Conservation (phyloP, 129 eudicot genomes). For the Heracleum sosnowskyi region DNA sequence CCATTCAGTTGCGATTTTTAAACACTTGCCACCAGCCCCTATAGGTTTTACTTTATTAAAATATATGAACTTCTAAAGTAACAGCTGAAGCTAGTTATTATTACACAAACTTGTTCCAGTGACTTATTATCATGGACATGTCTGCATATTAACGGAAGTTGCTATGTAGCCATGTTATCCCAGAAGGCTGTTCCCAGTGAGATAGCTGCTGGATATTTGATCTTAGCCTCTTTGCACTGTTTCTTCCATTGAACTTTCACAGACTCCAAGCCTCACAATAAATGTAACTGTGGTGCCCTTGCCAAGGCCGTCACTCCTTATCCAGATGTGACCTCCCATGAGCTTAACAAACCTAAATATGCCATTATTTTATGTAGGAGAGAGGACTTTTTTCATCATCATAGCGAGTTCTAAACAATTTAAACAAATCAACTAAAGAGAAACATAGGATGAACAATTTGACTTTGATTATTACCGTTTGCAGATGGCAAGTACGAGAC, state of each 20-base stretch:
- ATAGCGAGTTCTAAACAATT: neutral
- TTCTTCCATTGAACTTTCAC: slow-evolving; percentile 27
- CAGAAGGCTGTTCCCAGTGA: slow-evolving; percentile 11
- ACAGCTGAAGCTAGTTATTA: slow-evolving; percentile 8
- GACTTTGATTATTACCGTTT: slow-evolving; percentile 20
- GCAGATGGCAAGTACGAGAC: slow-evolving; percentile 50
- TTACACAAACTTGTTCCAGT: neutral
- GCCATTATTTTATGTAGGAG: neutral
- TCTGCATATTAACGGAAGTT: neutral
- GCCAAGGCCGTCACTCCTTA: slow-evolving; percentile 35
- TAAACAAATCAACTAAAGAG: neutral
- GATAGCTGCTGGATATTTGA: slow-evolving; percentile 39
- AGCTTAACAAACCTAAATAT: slow-evolving; percentile 32
- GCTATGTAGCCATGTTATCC: neutral
- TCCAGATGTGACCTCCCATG: slow-evolving; percentile 47
- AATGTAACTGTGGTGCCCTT: slow-evolving; percentile 38
- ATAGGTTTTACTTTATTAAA: too few relatives aligned
- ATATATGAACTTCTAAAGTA: too few relatives aligned
- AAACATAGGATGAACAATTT: neutral
- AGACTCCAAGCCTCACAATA: slow-evolving; percentile 31
- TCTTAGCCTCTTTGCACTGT: slow-evolving; percentile 26
- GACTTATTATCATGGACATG: neutral
- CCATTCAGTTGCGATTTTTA: too few relatives aligned
- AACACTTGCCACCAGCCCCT: too few relatives aligned
- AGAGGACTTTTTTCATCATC: neutral